Conservation (phyloP, 495 filamentous ascomycete genomes). For the Talaromyces trachyspermus region DNA sequence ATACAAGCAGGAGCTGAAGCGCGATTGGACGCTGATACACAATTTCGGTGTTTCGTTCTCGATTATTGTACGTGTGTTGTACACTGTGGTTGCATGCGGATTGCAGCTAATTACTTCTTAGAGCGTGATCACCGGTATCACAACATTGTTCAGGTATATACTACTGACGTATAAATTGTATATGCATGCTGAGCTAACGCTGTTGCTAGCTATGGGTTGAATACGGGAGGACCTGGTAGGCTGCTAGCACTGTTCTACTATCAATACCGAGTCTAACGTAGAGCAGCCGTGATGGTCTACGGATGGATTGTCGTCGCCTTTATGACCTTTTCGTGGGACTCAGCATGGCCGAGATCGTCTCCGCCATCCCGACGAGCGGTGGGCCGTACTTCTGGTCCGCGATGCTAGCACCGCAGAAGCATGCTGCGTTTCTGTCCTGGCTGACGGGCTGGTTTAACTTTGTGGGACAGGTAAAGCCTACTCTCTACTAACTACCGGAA, state of each 20-base stretch:
- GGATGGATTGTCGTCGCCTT: conserved; percentile 56
- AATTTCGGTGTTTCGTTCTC: conserved; percentile 63
- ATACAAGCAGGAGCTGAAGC: conserved; percentile 54
- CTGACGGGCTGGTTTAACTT: conserved; percentile 52
- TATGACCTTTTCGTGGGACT: conserved; percentile 52
- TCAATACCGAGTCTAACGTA: no score
- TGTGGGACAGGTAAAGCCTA: conserved; percentile 15
- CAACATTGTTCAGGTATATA: conserved; percentile 26
- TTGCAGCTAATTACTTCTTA: conserved; percentile 13
- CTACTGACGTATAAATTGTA: background rate
- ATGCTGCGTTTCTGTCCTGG: conserved; percentile 55
- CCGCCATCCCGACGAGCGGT: conserved; percentile 55
- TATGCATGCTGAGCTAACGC: conserved; percentile 19
- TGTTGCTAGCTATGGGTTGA: conserved; percentile 38
- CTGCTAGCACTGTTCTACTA: no score
- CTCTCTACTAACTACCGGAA: background rate
- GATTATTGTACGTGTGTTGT: conserved; percentile 45
- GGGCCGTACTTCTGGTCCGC: conserved; percentile 65
- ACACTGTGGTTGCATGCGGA: background rate
- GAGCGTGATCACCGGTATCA: conserved; percentile 57
- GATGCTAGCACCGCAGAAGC: conserved; percentile 47
- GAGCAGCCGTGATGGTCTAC: conserved; percentile 40
- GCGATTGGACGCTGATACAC: conserved; percentile 55
- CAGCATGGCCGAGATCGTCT: conserved; percentile 60
- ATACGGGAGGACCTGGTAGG: conserved; percentile 51